These are phyloP conservation scores for Ilyonectria sp. DNA, from an alignment of 2,329 filamentous ascomycete genomes.

Conservation along the genomic window DNA sequence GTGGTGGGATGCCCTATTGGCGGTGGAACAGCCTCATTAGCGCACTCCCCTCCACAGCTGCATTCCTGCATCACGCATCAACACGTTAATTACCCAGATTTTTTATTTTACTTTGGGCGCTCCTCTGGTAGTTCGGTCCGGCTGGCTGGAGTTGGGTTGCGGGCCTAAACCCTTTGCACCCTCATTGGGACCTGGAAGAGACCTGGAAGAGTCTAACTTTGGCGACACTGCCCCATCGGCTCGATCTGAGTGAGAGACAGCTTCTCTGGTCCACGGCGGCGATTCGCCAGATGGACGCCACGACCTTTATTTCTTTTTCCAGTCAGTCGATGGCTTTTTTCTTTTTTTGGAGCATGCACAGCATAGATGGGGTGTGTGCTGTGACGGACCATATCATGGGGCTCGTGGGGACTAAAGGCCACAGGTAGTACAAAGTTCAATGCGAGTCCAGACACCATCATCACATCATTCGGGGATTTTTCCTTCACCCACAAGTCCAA, in stretches of 20 bases:
- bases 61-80: background rate
- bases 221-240: conserved; percentile 28
- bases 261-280: conserved; percentile 27
- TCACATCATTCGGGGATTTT: conserved; percentile 40
- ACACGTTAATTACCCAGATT: background rate
- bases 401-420: background rate
- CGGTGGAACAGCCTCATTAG: conserved; percentile 29
- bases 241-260: conserved; percentile 23
- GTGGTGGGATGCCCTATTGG: conserved; percentile 23
- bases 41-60: background rate
- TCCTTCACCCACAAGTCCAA: conserved; percentile 32
- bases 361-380: conserved; percentile 26
- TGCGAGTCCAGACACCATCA: conserved; percentile 27
- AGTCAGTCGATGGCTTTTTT: conserved; percentile 33
- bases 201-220: background rate
- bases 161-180: background rate
- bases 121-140: background rate
- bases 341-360: conserved; percentile 28
- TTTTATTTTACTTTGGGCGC: too few relatives aligned
- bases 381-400: conserved; percentile 2
- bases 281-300: conserved; percentile 44
- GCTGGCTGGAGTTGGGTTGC: background rate
- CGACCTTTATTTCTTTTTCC: conserved; percentile 17
- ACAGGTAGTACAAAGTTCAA: background rate
- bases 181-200: background rate